Base-by-base conservation (phyloP, 1,139 yeast genomes). In the Debaryomyces coudertii region DNA sequence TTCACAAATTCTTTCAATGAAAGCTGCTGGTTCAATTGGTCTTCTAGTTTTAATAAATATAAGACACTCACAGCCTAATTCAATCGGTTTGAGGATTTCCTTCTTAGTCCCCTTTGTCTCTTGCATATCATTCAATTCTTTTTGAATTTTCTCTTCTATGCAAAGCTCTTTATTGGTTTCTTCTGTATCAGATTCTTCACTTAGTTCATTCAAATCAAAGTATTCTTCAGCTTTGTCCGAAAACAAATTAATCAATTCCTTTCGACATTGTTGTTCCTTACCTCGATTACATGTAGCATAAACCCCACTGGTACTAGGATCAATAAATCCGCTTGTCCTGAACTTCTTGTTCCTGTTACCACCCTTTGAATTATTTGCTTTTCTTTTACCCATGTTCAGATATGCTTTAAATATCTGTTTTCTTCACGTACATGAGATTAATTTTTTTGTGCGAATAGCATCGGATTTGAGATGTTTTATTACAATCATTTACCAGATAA, bases 241-340 rank as follows among this genome's bases (percentile, higher is more conserved):
- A 46, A 92, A 78, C 30, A 90, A 66, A 46, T 76, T 68, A 55
- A 81, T 75, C 56, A 92, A 69, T 63, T 92, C 98, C 49, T 82
- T 80, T 16, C 85, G 79, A 55, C 96, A 87, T 47, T 79, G 82
- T 48, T 78, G 76, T 65, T 92, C 97, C 53, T 85, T 82, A 37
- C 88, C 86, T 56, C 96, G 75, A 42, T 81, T 77, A 64, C 97
- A 89, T 0, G 97, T 88, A 18, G 90, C 96, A 66, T 85, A 93
- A 1, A 89, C 73, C 1, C 98, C 97, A 38, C 85, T 71, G 51
- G 95, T 86, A 42, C 83, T 83, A 0, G 97, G 96, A 57, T 90
- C 97, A 18, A 83, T 62, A 47, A 81, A 69, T 2, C 82, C 82
- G 5, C 73, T 65, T 24, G 69, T 60, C 55, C 76, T 79, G 62